A percentile compares a stretch with the other conserved stretches of the same genome.
Conservation (phyloP, 208 protist species). For the Wallacemonas collosoma region DNA sequence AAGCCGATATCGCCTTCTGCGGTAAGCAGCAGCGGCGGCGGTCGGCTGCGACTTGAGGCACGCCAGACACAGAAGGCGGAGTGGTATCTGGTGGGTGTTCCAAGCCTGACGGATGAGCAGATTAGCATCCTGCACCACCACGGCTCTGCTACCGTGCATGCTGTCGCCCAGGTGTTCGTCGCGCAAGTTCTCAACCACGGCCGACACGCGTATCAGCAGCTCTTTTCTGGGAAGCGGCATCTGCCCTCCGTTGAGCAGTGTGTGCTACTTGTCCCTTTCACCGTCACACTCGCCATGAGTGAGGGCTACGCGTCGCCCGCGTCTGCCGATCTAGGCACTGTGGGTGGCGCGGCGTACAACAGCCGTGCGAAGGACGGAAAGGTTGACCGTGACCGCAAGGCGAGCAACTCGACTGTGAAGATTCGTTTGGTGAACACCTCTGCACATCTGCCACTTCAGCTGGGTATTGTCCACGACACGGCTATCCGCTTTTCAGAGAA, state of each 20-base stretch:
- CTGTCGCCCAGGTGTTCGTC: conserved; percentile 52
- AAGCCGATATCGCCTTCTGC: conserved; percentile 13
- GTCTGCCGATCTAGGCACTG: conserved; percentile 33
- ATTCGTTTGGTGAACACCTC: conserved; percentile 71
- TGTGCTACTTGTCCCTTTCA: conserved; percentile 40
- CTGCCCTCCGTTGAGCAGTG: conserved; percentile 53
- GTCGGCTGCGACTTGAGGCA: conserved; percentile 33
- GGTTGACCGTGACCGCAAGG: not conserved
- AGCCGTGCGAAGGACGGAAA: conserved; percentile 12
- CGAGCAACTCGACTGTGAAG: conserved; percentile 18
- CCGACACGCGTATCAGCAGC: conserved; percentile 31
- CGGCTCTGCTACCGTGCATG: conserved; percentile 43
- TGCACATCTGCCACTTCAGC: conserved; percentile 56
- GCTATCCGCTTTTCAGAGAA: conserved; percentile 66
- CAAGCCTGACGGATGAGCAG: conserved; percentile 43
- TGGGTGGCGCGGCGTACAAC: conserved; percentile 15
- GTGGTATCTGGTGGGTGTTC: conserved; percentile 39
- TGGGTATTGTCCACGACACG: conserved; percentile 79
- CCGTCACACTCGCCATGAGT: conserved; percentile 58
- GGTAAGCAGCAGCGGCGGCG: conserved; percentile 12
- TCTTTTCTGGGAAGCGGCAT: conserved; percentile 31
- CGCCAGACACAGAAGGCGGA: conserved; percentile 31
- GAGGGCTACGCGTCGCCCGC: conserved; percentile 56
- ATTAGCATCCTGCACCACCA: conserved; percentile 39
- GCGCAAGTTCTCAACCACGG: conserved; percentile 39